A percentile compares a stretch with the other conserved stretches of the same genome.
phyloP scores from a whole-genome alignment of 164 flowering plant genomes.

The Tetrastigma voinierianum region DNA sequence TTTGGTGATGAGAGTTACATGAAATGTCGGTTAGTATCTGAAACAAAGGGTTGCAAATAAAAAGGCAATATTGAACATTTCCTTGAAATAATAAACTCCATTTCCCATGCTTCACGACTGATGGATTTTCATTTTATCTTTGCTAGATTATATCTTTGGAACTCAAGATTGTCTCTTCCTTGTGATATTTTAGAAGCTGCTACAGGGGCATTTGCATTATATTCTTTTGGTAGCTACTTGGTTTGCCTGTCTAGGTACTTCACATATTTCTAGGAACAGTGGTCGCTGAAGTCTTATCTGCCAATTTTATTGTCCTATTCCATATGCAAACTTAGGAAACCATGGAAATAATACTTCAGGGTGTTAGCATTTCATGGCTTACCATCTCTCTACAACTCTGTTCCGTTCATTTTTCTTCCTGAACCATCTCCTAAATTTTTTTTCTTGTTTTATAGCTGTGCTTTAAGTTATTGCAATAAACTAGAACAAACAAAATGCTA shows the following conservation, averaged over 20 bases:
- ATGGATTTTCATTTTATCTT: constrained; percentile 11
- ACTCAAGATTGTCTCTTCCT: constrained; percentile 57
- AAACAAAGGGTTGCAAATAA: too few species aligned
- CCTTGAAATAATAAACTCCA: background rate
- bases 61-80: background rate
- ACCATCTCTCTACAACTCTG: background rate
- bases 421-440: too few species aligned
- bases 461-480: background rate
- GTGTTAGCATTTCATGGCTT: background rate
- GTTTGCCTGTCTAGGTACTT: constrained; percentile 87
- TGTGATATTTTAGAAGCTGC: constrained; percentile 78
- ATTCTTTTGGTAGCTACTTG: constrained; percentile 83
- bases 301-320: background rate
- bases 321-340: background rate
- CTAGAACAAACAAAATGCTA: constrained; percentile 18
- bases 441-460: background rate
- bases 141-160: constrained; percentile 67
- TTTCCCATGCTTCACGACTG: background rate
- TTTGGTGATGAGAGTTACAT: too few species aligned
- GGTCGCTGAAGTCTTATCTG: background rate
- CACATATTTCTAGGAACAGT: background rate
- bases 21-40: too few species aligned
- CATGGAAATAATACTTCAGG: background rate
- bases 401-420: background rate
- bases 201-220: constrained; percentile 92